Base-by-base conservation (phyloP, 306 rosid species). In the Coriaria nepalensis region DNA sequence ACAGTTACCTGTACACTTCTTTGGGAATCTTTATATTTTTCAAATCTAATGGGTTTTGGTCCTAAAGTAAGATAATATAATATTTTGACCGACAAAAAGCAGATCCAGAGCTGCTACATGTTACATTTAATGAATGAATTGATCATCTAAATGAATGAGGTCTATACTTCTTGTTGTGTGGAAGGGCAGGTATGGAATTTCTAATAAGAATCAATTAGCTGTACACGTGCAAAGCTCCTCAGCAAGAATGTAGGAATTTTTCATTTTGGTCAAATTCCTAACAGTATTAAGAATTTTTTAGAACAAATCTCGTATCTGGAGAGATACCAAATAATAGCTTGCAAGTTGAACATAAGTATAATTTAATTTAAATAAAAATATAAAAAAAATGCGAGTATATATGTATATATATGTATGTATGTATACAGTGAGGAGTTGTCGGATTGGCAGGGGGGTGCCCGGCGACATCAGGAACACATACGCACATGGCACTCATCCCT, bases 401-500 rank as follows among this genome's bases (percentile, higher is more conserved):
- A n/a, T n/a, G n/a, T n/a, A n/a, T n/a, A n/a, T n/a, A n/a, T n/a
- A n/a, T n/a, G n/a, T n/a, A n/a, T n/a, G n/a, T n/a, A n/a, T n/a
- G n/a, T n/a, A 33, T 43, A 29, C 20, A 15, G 40, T 35, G 52
- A 51, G 60, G 52, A 65, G 11, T 72, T 60, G 79, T 74, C 73
- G 62, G 72, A 47, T 44, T 34, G 59, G 78, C 59, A 51, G 73
- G 1, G 1, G 49, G 73, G 40, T 70, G 76, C 57, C 68, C 76
- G 65, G 76, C 71, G 67, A 74, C 75, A 81, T 62, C 55, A 73
- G 63, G 55, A 66, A 66, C 41, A 50, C 61, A 55, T 72, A 53
- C 50, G 62, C 86, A 78, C 86, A 67, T 75, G 93, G 68, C 29
- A n/a, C 40, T 42, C 53, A n/a, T n/a, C n/a, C n/a, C n/a, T n/a